Evolutionary conservation across 1,284 basidiomycete genomes (phyloP), one percentile per base, ranked within the genome.

Genomic region (Meira nashicola): DNA sequence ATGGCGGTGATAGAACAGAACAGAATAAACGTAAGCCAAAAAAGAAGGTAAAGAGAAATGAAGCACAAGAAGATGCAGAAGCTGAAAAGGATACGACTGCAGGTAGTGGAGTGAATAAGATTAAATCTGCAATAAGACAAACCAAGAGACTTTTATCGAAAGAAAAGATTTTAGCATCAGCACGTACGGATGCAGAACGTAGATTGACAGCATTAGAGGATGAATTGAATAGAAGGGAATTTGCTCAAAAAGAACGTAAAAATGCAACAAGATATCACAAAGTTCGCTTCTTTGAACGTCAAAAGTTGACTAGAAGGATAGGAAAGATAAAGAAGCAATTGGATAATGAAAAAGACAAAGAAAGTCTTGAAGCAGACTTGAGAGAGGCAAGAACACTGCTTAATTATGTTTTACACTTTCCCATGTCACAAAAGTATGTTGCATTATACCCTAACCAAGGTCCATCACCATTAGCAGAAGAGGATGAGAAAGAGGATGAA

Each of bases 151-250:
- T 71, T 25, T 63, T 71, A 15, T 57, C 65, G 38, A 67, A 66
- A 51, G 51, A 59, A 8, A 69, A 70, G 38, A 60, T 73, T 6
- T 65, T 63, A 4, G 66, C 66, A 1, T 68, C 65, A 15, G 64
- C 60, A 47, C 63, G 63, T 51, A 68, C 68, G 54, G 70, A 73
- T 52, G 70, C 70, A 11, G 67, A 73, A 52, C 60, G 70, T 19
- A 55, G 66, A 17, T 66, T 73, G 25, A 58, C 58, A 8, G 54
- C 70, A 0, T 64, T 70, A 39, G 58, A 68, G 39, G 48, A 59
- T 10, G 69, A 71, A 55, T 33, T 71, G 39, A 64, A 63, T 25
- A 37, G 53, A 9, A 49, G 38, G 17, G 23, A 61, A 48, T 15
- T 21, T 6, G 46, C 59, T 8, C 56, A 59, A 49, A 59, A 61